Conservation (phyloP, 2,329 filamentous ascomycete genomes). For the Fusarium fujikuroi region DNA sequence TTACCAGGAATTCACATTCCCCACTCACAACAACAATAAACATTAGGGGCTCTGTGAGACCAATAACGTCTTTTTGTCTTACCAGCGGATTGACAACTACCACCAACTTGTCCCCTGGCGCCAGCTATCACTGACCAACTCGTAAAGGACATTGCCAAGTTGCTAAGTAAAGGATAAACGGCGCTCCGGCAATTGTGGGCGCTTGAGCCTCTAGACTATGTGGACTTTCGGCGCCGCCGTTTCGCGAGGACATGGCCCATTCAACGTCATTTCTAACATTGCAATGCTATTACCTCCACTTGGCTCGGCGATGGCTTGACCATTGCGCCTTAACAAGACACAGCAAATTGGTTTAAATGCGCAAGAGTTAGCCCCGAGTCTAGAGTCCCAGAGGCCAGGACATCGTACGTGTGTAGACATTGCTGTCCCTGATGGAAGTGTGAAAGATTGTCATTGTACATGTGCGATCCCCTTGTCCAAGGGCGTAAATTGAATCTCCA, state of each 20-base stretch:
- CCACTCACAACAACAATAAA: constrained; percentile 20
- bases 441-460: neutral
- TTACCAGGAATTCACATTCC: constrained; percentile 9
- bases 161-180: constrained; percentile 6
- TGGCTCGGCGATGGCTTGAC: constrained; percentile 31
- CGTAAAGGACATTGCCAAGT: neutral
- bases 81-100: constrained; percentile 15
- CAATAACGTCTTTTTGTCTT: constrained; percentile 35
- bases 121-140: constrained; percentile 3
- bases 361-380: constrained; percentile 14
- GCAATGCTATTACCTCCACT: constrained; percentile 37
- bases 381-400: constrained; percentile 11
- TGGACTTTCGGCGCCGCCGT: constrained; percentile 26
- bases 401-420: neutral
- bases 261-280: constrained; percentile 37
- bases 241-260: constrained; percentile 20
- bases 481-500: neutral
- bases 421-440: neutral
- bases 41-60: constrained; percentile 31
- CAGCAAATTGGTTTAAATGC: constrained; percentile 25
- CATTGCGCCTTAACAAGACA: constrained; percentile 23
- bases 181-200: constrained; percentile 31
- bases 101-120: constrained; percentile 11
- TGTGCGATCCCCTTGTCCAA: neutral
- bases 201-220: constrained; percentile 16